Evolutionary conservation across 768 basidiomycete genomes (phyloP).

Genomic region (Mycena rebaudengoi): DNA sequence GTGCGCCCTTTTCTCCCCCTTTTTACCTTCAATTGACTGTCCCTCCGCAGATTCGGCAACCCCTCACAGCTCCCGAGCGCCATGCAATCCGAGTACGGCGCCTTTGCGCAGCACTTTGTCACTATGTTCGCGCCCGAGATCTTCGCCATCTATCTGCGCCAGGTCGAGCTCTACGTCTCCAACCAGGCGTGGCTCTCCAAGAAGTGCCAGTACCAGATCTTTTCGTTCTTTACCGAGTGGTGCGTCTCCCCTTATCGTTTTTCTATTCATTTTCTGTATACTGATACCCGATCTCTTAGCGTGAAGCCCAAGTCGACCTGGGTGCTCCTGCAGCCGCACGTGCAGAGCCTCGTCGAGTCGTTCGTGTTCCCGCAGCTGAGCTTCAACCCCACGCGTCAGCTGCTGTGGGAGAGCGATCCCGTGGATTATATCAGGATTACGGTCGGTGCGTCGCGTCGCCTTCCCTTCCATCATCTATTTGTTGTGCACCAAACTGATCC

Average conservation of each 20-base stretch:
- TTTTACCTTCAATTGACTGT: not conserved
- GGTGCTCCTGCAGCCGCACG: constrained; percentile 86
- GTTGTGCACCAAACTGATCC: not conserved
- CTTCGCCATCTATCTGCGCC: constrained; percentile 77
- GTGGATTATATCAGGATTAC: constrained; percentile 82
- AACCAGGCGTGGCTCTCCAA: constrained; percentile 81
- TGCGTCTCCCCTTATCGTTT: constrained; percentile 42
- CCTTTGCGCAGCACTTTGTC: constrained; percentile 83
- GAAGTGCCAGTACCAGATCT: constrained; percentile 85
- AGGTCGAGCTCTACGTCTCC: constrained; percentile 77
- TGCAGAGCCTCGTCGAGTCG: constrained; percentile 76
- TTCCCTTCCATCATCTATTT: not conserved
- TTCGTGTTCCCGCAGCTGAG: constrained; percentile 90
- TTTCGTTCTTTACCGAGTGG: constrained; percentile 91
- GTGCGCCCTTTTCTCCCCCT: constrained; percentile 36
- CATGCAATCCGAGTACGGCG: constrained; percentile 71
- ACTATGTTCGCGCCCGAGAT: constrained; percentile 87
- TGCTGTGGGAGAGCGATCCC: constrained; percentile 84
- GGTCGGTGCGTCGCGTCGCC: constrained; percentile 60
- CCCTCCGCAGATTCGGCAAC: constrained; percentile 74
- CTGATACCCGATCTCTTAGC: constrained; percentile 46
- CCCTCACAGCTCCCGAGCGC: constrained; percentile 85
- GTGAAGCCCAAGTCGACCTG: constrained; percentile 95
- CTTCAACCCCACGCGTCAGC: constrained; percentile 72
- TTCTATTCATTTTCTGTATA: not conserved